Base-by-base conservation (phyloP, 441 rosid species). In the Brassica hybrid region DNA sequence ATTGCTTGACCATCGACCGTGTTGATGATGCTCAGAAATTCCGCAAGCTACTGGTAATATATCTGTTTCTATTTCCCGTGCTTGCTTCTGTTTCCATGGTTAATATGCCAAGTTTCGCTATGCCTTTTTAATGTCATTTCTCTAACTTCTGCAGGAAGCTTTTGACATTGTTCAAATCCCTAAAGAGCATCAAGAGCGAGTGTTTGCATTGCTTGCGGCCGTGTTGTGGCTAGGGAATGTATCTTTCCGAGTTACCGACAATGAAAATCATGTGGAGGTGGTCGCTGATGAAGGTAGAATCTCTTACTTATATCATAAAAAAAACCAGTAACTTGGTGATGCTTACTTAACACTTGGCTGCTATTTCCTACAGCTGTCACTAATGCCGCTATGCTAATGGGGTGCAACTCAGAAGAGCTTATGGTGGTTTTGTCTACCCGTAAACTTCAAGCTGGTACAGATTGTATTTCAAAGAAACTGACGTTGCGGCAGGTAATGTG, bases 171-270 rank as follows among this genome's bases (percentile, higher is more conserved):
- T 90, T 83, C 89, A 86, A 65, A 90, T 93, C 80, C 48, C 82
- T 61, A 88, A 86, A 83, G 90, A 88, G 67, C 94, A 88, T 72
- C 97, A 92, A 81, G 98, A 91, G 74, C 86, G 86, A 66, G 83
- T 76, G 65, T 96, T 93, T 87, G 76, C 91, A 69, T 80, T 90
- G 87, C 94, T 96, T 85, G 97, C 97, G 16, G 92, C 90, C 5
- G 89, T 96, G 50, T 80, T 96, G 58, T 93, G 98, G 98, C 82
- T 96, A 54, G 99, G 99, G 70, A 93, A 96, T 79, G 81, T 93
- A 76, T 86, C 91, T 36, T 96, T 96, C 78, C 83, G 83, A 85
- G 90, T 86, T 76, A 87, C 82, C 73, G 91, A 89, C 88, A 85
- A 78, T 27, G 99, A 91, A 79, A 91, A 87, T 83, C 95, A 91